Conservation (phyloP, 2,329 filamentous ascomycete species). For the Arthrobotrys iridis region DNA sequence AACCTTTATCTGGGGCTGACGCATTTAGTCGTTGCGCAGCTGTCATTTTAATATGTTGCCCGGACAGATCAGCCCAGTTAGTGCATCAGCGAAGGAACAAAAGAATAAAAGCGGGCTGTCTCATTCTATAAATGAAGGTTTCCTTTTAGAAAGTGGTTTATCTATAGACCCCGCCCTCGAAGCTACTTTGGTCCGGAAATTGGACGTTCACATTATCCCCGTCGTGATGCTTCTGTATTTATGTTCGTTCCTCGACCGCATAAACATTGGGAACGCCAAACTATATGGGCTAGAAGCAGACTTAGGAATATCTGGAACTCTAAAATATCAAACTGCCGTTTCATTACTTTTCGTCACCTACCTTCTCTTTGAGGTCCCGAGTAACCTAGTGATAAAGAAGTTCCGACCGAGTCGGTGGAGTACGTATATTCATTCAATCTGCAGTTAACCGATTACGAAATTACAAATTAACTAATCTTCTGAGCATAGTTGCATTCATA, state of each 20-base stretch:
- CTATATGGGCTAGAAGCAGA: constrained; percentile 73
- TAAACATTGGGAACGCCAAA: constrained; percentile 78
- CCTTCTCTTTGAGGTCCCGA: constrained; percentile 70
- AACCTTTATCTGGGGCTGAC: no score
- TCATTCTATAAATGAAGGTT: constrained; percentile 10
- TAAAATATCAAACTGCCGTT: constrained; percentile 75
- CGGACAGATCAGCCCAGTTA: neutral
- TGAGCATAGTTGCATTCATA: constrained; percentile 69
- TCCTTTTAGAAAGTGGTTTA: constrained; percentile 11
- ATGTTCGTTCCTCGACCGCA: constrained; percentile 78
- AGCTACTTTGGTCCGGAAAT: constrained; percentile 70
- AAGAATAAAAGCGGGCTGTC: neutral
- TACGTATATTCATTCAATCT: constrained; percentile 57
- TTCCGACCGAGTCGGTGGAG: constrained; percentile 71
- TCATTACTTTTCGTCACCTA: constrained; percentile 75
- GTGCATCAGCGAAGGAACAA: neutral
- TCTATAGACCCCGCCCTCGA: constrained; percentile 59
- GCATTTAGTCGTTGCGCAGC: no score
- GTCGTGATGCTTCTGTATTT: constrained; percentile 76
- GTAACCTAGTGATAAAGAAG: constrained; percentile 72
- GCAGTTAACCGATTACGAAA: no score
- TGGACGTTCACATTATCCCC: constrained; percentile 73
- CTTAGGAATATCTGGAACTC: constrained; percentile 68
- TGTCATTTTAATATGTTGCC: constrained; percentile 2
- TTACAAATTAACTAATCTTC: no score